phyloP scores from a whole-genome alignment of 1,284 basidiomycete species.

The Ceratobasidium theobromae region DNA sequence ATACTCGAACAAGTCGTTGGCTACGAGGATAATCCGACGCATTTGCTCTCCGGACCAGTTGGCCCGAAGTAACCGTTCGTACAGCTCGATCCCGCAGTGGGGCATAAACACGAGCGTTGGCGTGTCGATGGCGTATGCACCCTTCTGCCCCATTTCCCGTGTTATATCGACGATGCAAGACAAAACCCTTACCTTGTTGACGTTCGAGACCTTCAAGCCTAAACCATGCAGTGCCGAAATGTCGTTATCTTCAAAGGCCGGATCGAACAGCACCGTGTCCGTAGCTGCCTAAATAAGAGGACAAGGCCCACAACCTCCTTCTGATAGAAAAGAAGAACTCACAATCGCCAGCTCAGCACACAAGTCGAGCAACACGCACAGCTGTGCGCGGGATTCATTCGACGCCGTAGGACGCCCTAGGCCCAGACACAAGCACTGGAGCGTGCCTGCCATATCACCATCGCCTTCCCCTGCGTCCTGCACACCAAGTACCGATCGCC shows the following conservation, averaged over 20 bases:
- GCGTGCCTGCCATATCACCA: background rate
- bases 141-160: constrained; percentile 37
- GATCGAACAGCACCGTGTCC: constrained; percentile 62
- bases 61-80: constrained; percentile 61
- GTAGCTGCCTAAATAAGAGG: constrained; percentile 48
- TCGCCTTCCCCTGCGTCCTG: background rate
- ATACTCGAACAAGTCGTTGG: constrained; percentile 52
- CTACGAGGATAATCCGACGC: constrained; percentile 48
- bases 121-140: constrained; percentile 40
- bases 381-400: constrained; percentile 61
- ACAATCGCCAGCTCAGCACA: constrained; percentile 59
- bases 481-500: constrained; percentile 15
- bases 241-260: constrained; percentile 66
- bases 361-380: constrained; percentile 60
- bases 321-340: constrained; percentile 44
- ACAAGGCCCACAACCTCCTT: constrained; percentile 35
- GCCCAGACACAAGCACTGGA: constrained; percentile 58
- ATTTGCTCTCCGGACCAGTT: constrained; percentile 56
- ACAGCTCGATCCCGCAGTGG: constrained; percentile 69
- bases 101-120: constrained; percentile 74
- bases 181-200: constrained; percentile 59
- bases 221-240: constrained; percentile 52
- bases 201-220: constrained; percentile 51
- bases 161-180: too few species aligned
- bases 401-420: constrained; percentile 66